Base-by-base conservation (phyloP, 2,329 filamentous ascomycete species). In the Mycocentrospora acerina region DNA sequence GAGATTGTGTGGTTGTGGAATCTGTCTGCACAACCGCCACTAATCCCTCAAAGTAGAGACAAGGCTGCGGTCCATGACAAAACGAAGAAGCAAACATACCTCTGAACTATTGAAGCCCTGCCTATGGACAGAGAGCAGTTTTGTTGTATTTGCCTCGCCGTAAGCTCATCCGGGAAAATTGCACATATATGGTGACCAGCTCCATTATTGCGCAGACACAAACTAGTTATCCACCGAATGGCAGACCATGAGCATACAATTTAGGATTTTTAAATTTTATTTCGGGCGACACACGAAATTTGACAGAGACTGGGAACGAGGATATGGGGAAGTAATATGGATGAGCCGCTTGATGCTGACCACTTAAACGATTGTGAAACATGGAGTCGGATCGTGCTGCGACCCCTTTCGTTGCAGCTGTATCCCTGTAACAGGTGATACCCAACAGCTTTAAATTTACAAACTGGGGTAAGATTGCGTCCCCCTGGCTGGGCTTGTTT, bases 161-260 rank as follows among this genome's bases (percentile, higher is more conserved):
- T 52, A 40, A 27, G 42, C 39, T 46, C 58, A 61, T 57, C 46
- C 49, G 55, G 45, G 44, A 37, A 43, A 52, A 47, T 55, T 53
- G 51, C 47, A 40, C 29, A 34, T 29, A 25, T 34, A 42, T 36
- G 37, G 35, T 42, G 48, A 44, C 44, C 44, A 58, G 55, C 53
- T 44, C 51, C 60, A 64, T 64, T 40, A 41, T 51, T n/a, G n/a
- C n/a, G 51, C 51, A 51, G 46, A 48, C 40, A 45, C 47, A 51
- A 55, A 50, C 34, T 47, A 45, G 35, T 48, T 40, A 38, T 46
- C 57, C 48, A 62, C 31, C 33, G 40, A 34, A 38, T 35, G 38
- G 16, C 41, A 42, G 49, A 48, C 51, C 19, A 56, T 57, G 40
- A 39, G 47, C 28, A 39, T 33, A 24, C 18, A 29, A 32, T 22